Percentiles rank a stretch among this genome's conserved stretches.
These are phyloP conservation scores for Eucalyptus victrix DNA, from an alignment of 345 rosid species.

Conservation along the genomic window DNA sequence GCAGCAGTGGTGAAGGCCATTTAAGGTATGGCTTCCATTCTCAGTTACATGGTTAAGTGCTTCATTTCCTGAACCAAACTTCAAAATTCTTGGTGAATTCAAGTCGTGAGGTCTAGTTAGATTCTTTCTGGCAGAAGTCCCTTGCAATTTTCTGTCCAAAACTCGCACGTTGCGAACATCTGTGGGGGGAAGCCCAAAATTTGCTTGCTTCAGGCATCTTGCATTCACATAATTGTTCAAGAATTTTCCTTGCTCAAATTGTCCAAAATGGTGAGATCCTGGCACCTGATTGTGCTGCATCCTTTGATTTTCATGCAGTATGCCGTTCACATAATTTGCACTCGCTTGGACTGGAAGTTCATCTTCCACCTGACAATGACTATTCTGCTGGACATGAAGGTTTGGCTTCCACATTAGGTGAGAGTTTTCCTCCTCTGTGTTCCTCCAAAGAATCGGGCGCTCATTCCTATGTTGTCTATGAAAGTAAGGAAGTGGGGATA, in stretches of 20 bases:
- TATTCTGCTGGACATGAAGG: slow-evolving; percentile 31
- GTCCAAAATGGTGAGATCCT: slow-evolving; percentile 21
- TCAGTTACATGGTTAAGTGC: slow-evolving; percentile 15
- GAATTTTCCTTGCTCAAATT: slow-evolving; percentile 30
- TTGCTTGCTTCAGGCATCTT: slow-evolving; percentile 24
- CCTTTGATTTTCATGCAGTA: slow-evolving; percentile 9
- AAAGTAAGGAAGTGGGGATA: slow-evolving; percentile 24
- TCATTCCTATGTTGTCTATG: slow-evolving; percentile 18
- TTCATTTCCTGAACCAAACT: slow-evolving; percentile 32
- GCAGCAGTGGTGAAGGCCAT: slow-evolving; percentile 19
- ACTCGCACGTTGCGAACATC: slow-evolving; percentile 6
- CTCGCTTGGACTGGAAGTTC: slow-evolving; percentile 22
- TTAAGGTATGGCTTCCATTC: slow-evolving; percentile 23
- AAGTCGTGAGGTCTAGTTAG: slow-evolving; percentile 46
- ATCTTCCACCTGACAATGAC: slow-evolving; percentile 16
- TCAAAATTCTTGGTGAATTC: slow-evolving; percentile 33
- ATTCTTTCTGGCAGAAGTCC: slow-evolving; percentile 48
- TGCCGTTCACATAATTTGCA: slow-evolving; percentile 10
- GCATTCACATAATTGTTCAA: slow-evolving; percentile 18
- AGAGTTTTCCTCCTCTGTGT: slow-evolving; percentile 34
- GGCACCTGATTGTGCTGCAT: slow-evolving; percentile 36
- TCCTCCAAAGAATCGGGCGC: slow-evolving; percentile 31
- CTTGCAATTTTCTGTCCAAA: slow-evolving; percentile 24
- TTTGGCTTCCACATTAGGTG: slow-evolving; percentile 28
- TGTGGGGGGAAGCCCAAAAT: slow-evolving; percentile 3